Evolutionary conservation across 768 basidiomycete genomes (phyloP).

Genomic region (Kwoniella sp.): DNA sequence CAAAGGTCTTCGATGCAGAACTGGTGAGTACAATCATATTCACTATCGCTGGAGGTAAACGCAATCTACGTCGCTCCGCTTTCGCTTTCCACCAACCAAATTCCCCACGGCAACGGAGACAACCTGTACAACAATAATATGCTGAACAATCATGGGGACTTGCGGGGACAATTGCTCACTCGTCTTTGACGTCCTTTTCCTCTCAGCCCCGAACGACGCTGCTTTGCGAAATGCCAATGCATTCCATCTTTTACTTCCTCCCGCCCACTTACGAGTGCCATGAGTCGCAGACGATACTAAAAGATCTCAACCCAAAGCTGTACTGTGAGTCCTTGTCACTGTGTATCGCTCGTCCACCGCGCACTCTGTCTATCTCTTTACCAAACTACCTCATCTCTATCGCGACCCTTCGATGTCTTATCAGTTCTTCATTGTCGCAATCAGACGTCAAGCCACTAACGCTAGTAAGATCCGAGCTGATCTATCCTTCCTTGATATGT

Average conservation of each 20-base stretch:
- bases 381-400: neutral
- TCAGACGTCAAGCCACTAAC: too few relatives aligned
- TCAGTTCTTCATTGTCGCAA: too few relatives aligned
- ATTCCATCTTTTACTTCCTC: constrained; percentile 77
- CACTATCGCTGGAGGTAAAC: too few relatives aligned
- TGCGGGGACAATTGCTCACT: too few relatives aligned
- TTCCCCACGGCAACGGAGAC: too few relatives aligned
- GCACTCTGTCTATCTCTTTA: neutral
- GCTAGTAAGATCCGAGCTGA: too few relatives aligned
- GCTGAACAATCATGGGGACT: neutral
- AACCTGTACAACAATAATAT: too few relatives aligned
- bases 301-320: constrained; percentile 17
- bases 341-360: neutral
- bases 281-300: constrained; percentile 62
- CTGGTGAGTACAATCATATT: constrained; percentile 36
- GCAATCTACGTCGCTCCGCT: too few relatives aligned
- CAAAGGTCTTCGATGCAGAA: constrained; percentile 63
- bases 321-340: constrained; percentile 30
- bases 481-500: too few relatives aligned
- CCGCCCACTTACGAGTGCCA: constrained; percentile 65
- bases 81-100: too few relatives aligned
- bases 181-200: too few relatives aligned
- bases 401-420: too few relatives aligned
- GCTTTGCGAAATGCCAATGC: constrained; percentile 68
- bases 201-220: constrained; percentile 34